Percentiles rank a stretch among this genome's conserved stretches.
These are phyloP conservation scores for Fraxinus platypoda DNA, from an alignment of 305 asterid species.

Conservation along the genomic window DNA sequence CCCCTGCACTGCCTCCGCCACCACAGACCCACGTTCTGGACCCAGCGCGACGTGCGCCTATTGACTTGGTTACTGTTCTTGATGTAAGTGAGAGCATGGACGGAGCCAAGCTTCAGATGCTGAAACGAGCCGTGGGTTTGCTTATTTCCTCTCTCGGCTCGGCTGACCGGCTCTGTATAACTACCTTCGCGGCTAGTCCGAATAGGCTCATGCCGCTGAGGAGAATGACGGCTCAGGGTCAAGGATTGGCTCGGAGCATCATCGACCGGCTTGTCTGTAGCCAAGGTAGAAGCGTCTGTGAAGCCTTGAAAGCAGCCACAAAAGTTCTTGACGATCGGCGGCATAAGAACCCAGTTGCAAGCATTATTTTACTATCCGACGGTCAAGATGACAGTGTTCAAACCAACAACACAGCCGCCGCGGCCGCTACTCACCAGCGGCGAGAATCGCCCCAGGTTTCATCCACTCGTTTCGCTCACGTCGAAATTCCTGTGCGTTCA, in stretches of 20 bases:
- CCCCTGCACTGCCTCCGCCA: constrained; percentile 48
- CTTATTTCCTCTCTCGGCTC: constrained; percentile 87
- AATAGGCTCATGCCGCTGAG: constrained; percentile 57
- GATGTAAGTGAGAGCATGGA: constrained; percentile 83
- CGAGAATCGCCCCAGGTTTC: constrained; percentile 35
- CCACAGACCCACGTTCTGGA: constrained; percentile 35
- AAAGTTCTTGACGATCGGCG: constrained; percentile 79
- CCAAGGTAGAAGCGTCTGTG: constrained; percentile 64
- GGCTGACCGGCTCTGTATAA: constrained; percentile 77
- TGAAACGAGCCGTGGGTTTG: constrained; percentile 79
- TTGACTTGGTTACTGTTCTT: constrained; percentile 80
- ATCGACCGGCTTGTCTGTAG: constrained; percentile 62
- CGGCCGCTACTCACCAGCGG: constrained; percentile 23
- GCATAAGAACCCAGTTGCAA: constrained; percentile 79
- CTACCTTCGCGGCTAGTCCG: constrained; percentile 64
- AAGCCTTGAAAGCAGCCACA: constrained; percentile 71
- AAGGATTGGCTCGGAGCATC: constrained; percentile 59
- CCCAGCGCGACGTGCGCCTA: constrained; percentile 71
- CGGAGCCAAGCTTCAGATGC: constrained; percentile 88
- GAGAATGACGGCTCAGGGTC: constrained; percentile 75
- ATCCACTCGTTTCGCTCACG: constrained; percentile 72
- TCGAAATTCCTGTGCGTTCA: constrained; percentile 76
- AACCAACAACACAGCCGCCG: neutral
- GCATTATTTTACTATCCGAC: constrained; percentile 72
- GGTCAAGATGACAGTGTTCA: constrained; percentile 60